Evolutionary conservation across 768 basidiomycete species (phyloP).

Genomic region (Termitomyces sp.): DNA sequence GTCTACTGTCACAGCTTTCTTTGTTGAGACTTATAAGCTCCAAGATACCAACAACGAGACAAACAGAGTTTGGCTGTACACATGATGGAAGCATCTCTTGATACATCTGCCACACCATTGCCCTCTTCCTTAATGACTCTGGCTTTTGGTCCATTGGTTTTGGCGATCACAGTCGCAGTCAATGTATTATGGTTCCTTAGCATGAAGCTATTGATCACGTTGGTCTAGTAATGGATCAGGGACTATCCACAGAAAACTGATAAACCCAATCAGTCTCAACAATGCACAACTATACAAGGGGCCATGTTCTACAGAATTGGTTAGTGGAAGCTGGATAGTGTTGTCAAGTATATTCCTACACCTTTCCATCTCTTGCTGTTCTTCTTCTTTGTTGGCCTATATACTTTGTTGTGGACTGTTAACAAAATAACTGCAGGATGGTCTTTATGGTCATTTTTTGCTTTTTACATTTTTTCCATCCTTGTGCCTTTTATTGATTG

Average conservation of each 20-base stretch:
- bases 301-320: neutral
- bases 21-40: constrained; percentile 26
- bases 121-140: neutral
- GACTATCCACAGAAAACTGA: neutral
- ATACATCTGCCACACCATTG: neutral
- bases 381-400: constrained; percentile 4
- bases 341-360: neutral
- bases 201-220: constrained; percentile 19
- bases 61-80: constrained; percentile 11
- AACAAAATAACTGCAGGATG: neutral
- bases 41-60: constrained; percentile 21
- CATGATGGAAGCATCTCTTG: constrained; percentile 1
- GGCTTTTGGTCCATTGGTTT: constrained; percentile 10
- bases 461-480: neutral
- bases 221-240: constrained; percentile 6
- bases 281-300: neutral
- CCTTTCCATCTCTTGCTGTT: constrained; percentile 3
- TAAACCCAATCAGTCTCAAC: neutral
- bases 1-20: constrained; percentile 32
- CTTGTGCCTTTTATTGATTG: constrained; percentile 1
- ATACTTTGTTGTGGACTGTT: neutral
- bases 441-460: too few species aligned
- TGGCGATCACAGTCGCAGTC: constrained; percentile 18
- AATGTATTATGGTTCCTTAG: constrained; percentile 26
- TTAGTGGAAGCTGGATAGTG: neutral